Base-by-base conservation (phyloP, 129 eudicot species). In the Chrysanthemum lavandulifolium region DNA sequence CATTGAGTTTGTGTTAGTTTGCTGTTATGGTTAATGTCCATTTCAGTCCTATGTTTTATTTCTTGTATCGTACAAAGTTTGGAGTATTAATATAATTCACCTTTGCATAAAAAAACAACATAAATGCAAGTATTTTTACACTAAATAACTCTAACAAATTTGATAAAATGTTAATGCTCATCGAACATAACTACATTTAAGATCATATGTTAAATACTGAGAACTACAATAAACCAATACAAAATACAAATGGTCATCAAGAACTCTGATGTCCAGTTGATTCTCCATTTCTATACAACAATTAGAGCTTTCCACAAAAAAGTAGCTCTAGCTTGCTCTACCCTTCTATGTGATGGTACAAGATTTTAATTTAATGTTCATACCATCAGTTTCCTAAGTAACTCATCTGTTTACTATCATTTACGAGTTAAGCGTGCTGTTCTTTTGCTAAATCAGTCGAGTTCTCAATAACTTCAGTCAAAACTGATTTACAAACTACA, bases 221-320 rank as follows among this genome's bases (percentile, higher is more conserved):
- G 19, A 51, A 13, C 56, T 77, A 62, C 76, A 78, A 54, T 25
- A 70, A 29, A 68, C 54, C 47, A 15, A 33, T 45, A 75, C 31
- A 66, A 75, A 66, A 13, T 65, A 61, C 50, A 63, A 58, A 27
- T 36, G 49, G 19, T 6, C 40, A 64, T 31, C 21, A 36, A 16
- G 55, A 70, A 43, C 55, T 55, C 45, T 72, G 66, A 65, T 45
- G 53, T 63, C 59, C 48, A 54, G 49, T 63, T 15, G 73, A 78
- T 58, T 78, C 78, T 67, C 73, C 78, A 72, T 56, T 64, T 78
- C 65, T 78, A 73, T 78, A 78, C 82, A 78, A 66, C 75, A 70
- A 58, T 61, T 69, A 69, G 64, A 69, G 73, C 52, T 71, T 71
- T 27, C 77, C 67, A 54, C 58, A 54, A 62, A 59, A 62, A 77